Evolutionary conservation across 306 rosid genomes (phyloP), one percentile per base, ranked within the genome.

Genomic region (Sicyos edulis): DNA sequence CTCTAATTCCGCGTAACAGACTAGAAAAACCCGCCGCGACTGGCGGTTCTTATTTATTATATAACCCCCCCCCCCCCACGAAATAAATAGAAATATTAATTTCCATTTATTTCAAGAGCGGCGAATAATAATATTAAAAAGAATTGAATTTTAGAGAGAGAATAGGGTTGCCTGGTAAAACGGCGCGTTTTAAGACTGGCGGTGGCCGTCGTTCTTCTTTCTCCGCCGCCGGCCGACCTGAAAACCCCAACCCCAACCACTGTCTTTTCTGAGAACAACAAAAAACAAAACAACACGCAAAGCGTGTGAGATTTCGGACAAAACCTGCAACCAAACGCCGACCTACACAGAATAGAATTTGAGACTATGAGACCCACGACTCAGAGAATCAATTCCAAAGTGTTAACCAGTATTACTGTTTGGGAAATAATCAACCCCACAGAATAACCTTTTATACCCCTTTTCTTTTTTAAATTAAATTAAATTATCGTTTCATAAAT

Each of bases 1-100:
- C n/a, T n/a, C n/a, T 22, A 13, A 15, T 61, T 4, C 47, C 67
- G 67, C 67, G 20, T 61, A 61, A 29, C 67, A 13, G 67, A 61
- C 67, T 47, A n/a, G n/a, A n/a, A 29, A 61, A 58, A 10, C 67
- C 67, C 10, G 44, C 20, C 47, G 45, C 7, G 6, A 29, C 4
- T 29, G 67, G 29, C 67, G 47, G 47, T 32, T 29, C 47, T 61
- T 14, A 61, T 61, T 26, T 59, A 59, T 50, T 50, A 4, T 50
- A 50, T 14, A 50, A 0, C n/a, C n/a, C n/a, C n/a, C n/a, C n/a
- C n/a, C 14, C 12, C 44, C 6, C 8, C 8, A 34, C 42, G 42
- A 37, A 37, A 22, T 24, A 12, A 13, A 26, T n/a, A n/a, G n/a
- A n/a, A n/a, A 1, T 54, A 17, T 54, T 54, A 8, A 54, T 8